These are phyloP conservation scores for Lenwebbia sp. DNA, from an alignment of 345 rosid genomes.

Conservation along the genomic window DNA sequence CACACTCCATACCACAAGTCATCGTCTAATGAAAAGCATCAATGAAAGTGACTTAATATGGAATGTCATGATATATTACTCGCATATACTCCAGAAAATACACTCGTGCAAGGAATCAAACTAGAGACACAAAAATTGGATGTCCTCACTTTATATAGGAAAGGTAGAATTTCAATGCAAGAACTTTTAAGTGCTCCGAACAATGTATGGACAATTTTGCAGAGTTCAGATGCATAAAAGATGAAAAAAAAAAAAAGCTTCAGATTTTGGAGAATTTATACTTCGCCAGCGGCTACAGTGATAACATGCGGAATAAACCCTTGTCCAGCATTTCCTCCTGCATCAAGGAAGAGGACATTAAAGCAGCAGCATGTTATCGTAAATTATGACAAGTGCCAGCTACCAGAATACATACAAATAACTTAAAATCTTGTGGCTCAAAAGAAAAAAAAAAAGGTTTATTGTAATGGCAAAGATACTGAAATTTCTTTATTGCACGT, in stretches of 20 bases:
- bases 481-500: not conserved
- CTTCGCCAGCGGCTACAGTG: constrained; percentile 74
- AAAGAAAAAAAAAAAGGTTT: not conserved
- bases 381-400: not conserved
- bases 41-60: not conserved
- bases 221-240: not conserved
- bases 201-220: not conserved
- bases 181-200: not conserved
- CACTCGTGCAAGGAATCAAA: not conserved
- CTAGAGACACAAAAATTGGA: not conserved
- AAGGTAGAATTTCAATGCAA: not conserved
- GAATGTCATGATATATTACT: not conserved
- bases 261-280: constrained; percentile 12
- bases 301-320: constrained; percentile 75
- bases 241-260: not conserved
- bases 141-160: not conserved
- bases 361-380: not conserved
- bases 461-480: not conserved
- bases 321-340: constrained; percentile 57
- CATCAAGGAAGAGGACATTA: constrained; percentile 3
- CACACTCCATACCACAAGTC: not conserved
- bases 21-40: not conserved
- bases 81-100: not conserved
- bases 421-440: not conserved
- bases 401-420: not conserved